A percentile compares a stretch with the other conserved stretches of the same genome.
Conservation (phyloP, 1,284 basidiomycete genomes). For the Cutaneotrichosporon spelunceum region DNA sequence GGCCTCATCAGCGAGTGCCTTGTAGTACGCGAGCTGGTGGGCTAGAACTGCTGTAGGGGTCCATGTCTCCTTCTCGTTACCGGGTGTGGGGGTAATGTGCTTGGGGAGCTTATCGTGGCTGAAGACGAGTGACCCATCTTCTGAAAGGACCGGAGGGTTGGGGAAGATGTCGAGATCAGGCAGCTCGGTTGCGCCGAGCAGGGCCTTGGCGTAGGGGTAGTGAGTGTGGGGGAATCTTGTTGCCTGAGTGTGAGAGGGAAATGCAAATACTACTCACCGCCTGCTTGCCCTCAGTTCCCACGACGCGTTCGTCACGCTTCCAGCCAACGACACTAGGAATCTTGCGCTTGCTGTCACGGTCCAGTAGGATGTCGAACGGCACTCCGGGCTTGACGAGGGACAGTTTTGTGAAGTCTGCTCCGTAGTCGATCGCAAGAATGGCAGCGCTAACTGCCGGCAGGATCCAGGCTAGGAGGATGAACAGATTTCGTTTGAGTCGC, state of each 20-base stretch:
- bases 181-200: constrained; percentile 58
- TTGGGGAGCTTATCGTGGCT: constrained; percentile 62
- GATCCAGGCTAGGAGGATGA: constrained; percentile 38
- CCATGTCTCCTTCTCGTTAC: constrained; percentile 57
- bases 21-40: constrained; percentile 90
- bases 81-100: constrained; percentile 62
- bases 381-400: constrained; percentile 93
- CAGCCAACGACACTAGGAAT: constrained; percentile 82
- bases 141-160: constrained; percentile 30
- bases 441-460: constrained; percentile 47
- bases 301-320: constrained; percentile 81
- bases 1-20: constrained; percentile 74
- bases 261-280: constrained; percentile 59
- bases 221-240: constrained; percentile 85
- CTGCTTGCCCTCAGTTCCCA: constrained; percentile 82
- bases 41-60: constrained; percentile 85
- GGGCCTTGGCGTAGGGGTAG: constrained; percentile 79
- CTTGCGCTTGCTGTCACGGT: constrained; percentile 95
- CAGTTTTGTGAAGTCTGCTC: constrained; percentile 91
- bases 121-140: constrained; percentile 61
- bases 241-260: constrained; percentile 57
- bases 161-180: constrained; percentile 56
- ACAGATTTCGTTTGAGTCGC: constrained; percentile 22
- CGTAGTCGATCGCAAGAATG: constrained; percentile 91
- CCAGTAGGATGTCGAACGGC: constrained; percentile 93